These are phyloP conservation scores for Aspergillus quadrilineatus DNA, from an alignment of 2,329 filamentous ascomycete genomes.

Conservation along the genomic window DNA sequence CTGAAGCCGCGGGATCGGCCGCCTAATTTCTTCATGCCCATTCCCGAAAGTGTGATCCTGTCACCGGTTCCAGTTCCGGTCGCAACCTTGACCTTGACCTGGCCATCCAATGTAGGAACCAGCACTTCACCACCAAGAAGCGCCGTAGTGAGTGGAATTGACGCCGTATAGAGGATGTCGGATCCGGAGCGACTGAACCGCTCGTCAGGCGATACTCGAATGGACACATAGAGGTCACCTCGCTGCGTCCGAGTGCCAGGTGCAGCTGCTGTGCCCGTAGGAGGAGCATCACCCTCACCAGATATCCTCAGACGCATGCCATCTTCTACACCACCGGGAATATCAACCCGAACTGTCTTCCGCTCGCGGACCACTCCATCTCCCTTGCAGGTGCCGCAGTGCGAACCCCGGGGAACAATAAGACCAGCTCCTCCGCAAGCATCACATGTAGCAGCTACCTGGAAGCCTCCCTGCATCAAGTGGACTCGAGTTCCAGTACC, in stretches of 20 bases:
- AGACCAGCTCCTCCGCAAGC: conserved; percentile 77
- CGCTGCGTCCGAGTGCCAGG: conserved; percentile 64
- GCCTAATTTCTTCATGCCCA: conserved; percentile 88
- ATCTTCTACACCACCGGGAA: conserved; percentile 93
- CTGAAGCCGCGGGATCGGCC: conserved; percentile 56
- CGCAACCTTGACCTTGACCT: conserved; percentile 85
- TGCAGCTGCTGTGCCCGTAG: conserved; percentile 68
- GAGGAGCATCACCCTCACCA: conserved; percentile 82
- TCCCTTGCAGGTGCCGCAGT: conserved; percentile 77
- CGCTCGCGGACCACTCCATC: conserved; percentile 80
- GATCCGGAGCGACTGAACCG: conserved; percentile 86
- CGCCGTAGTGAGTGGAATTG: conserved; percentile 88
- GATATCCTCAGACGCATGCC: conserved; percentile 86
- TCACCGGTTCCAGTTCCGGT: conserved; percentile 93
- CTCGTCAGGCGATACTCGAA: conserved; percentile 82
- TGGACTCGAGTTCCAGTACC: conserved; percentile 86
- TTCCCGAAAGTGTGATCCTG: conserved; percentile 80
- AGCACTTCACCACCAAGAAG: conserved; percentile 85
- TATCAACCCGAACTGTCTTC: conserved; percentile 83
- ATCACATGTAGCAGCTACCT: conserved; percentile 88
- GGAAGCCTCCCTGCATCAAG: conserved; percentile 88
- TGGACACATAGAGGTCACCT: conserved; percentile 88
- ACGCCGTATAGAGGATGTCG: conserved; percentile 89
- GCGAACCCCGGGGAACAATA: conserved; percentile 72
- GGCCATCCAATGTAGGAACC: conserved; percentile 84